Evolutionary conservation across 2,329 filamentous ascomycete genomes (phyloP), one percentile per base, ranked within the genome.

Genomic region (Xylariaceae sp.): DNA sequence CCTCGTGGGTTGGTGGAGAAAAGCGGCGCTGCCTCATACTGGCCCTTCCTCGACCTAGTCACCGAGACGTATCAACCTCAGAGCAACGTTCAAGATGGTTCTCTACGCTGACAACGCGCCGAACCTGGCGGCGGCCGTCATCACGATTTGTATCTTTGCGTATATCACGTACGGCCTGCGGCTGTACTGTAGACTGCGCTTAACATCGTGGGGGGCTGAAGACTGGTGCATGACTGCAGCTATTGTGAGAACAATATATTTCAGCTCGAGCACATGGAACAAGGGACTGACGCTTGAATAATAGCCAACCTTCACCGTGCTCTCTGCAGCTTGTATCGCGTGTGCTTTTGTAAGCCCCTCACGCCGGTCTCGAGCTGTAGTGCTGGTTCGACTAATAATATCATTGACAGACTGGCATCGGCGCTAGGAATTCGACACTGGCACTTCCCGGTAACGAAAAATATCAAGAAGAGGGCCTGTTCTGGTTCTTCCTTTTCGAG

Each of bases 401-500:
- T 32, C 13, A 11, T 17, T n/a, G 13, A 32, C 17, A 40, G 46
- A 38, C 44, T 34, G 34, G 39, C 41, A 31, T 39, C 42, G 42
- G 44, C 22, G 49, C 31, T 26, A 49, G 15, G 18, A 44, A 35
- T 34, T 17, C 12, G 12, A 40, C 42, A 4, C 16, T 38, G 13
- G n/a, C 16, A 9, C 28, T 40, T n/a, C 39, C 43, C 4, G 44
- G 43, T 30, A 48, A 51, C 13, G 44, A 41, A 15, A n/a, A 35
- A 7, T 50, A 51, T 28, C 19, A 35, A 15, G 37, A 42, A 26
- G 17, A 31, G 11, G 47, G 47, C 11, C 34, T 49, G 13, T 51
- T 51, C 29, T 51, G 44, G 44, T 51, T 51, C 38, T 51, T 52
- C 33, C 28, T 52, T 12, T 50, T 52, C 43, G 47, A 50, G 28